These are phyloP conservation scores for Penicillium macrosclerotiorum DNA, from an alignment of 495 filamentous ascomycete genomes.

Conservation along the genomic window DNA sequence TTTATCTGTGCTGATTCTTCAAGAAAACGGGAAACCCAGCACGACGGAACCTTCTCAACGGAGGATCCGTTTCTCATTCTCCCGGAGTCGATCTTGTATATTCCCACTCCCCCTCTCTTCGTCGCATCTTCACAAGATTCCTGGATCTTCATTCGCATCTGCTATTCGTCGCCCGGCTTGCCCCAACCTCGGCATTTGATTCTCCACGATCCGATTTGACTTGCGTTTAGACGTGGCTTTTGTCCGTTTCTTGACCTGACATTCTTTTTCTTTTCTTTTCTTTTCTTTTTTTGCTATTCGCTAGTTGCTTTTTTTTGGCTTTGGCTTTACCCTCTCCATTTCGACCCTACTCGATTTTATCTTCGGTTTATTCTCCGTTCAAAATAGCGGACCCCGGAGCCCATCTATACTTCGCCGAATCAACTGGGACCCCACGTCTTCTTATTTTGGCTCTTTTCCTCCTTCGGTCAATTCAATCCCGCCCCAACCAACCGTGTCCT, in stretches of 20 bases:
- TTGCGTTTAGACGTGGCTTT: constrained; percentile 14
- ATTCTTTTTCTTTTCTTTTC: too few species aligned
- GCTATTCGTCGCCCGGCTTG: constrained; percentile 10
- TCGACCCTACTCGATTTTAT: too few species aligned
- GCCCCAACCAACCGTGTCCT: background rate
- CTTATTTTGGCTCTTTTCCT: background rate
- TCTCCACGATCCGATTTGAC: constrained; percentile 18
- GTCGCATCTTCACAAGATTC: constrained; percentile 15
- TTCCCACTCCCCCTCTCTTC: constrained; percentile 1
- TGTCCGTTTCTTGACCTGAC: background rate
- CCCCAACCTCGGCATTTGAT: constrained; percentile 27
- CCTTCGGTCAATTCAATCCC: constrained; percentile 1
- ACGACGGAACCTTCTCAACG: background rate
- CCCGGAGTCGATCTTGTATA: background rate
- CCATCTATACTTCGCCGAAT: too few species aligned
- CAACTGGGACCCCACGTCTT: too few species aligned
- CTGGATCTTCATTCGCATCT: constrained; percentile 19
- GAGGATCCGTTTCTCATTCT: background rate
- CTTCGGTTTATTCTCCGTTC: too few species aligned
- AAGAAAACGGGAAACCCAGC: background rate
- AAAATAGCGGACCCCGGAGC: too few species aligned
- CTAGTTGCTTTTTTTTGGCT: background rate
- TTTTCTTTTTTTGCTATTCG: constrained; percentile 5
- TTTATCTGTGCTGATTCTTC: background rate
- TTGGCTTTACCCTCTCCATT: background rate